Evolutionary conservation across 345 rosid species (phyloP), one percentile per base, ranked within the genome.

Genomic region (Eucalyptus grandis): DNA sequence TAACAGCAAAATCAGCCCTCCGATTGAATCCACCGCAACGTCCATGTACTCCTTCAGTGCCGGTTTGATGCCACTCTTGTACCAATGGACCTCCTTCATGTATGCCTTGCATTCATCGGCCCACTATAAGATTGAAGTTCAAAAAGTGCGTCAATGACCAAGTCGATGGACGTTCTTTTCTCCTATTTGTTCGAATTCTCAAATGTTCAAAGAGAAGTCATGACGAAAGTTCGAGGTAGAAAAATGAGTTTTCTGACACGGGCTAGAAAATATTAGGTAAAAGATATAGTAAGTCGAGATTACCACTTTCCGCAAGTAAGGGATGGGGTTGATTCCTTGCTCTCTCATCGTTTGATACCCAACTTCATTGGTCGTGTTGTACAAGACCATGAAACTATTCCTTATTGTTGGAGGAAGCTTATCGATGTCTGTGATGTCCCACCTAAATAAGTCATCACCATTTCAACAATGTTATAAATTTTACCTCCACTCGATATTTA

Each of bases 51-150:
- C 89, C 37, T 80, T 54, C 13, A 91, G 34, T 37, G 86, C 51
- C 13, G 90, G 92, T 37, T 81, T 89, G 19, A 87, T 49, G 30
- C 89, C 90, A 21, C 8, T 49, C 56, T 89, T 49, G 49, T 87
- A 90, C 92, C 89, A 91, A 83, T 46, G 72, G n/a, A 88, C 90
- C 80, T 91, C 92, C 17, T 14, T 51, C n/a, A 87, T 50, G 44
- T 83, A 89, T 10, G 90, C 86, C 60, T 89, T 50, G 27, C 92
- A 90, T 17, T 86, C 43, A 65, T 87, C 65, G 22, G 87, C 69
- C 92, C 90, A 87, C 90, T 88, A 54, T 19, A 24, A 37, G 21
- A 46, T 60, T n/a, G 12, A 27, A 6, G 22, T 87, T 56, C 44
- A 37, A n/a, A 65, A n/a, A 65, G 37, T 30, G 21, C 31, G 37